Evolutionary conservation across 257 asterid genomes (phyloP), one percentile per base, ranked within the genome.

Genomic region (Gentiana macrophylla): DNA sequence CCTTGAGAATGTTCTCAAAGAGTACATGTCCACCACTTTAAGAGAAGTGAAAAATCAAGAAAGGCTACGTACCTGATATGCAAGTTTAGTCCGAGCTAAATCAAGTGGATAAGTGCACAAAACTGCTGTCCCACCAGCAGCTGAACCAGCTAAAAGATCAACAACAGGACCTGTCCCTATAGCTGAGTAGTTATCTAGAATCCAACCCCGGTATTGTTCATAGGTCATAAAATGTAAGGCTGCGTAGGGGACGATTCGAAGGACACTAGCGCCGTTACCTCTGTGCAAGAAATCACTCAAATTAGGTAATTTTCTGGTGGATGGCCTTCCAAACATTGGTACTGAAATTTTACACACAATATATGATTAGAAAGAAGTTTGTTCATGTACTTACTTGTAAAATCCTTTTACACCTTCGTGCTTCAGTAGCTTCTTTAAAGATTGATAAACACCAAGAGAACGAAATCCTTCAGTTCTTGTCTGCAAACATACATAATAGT

Each of bases 251-350:
- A 88, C 86, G 59, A 92, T 92, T 41, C 99, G 92, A 57, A 85
- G 81, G 48, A 92, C 95, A 60, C 97, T 88, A 52, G 99, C 99
- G 64, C 99, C 99, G 69, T 92, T 92, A 63, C 99, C 99, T 79
- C 97, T 92, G 67, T 92, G 67, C 52, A 60, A 67, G 37, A 44
- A 64, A 63, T 52, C 15, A n/a, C 1, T 32, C 3, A 24, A 62
- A 32, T 35, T 8, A 8, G 34, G 52, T 51, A 13, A 59, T 3
- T 12, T 53, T 46, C 50, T 12, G 32, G n/a, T 15, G 6, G 52
- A 33, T 10, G 10, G 6, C 46, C 46, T 5, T 4, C 45, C 46
- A 7, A 41, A 6, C 5, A 10, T 10, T 10, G 24, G 9, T 41
- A 41, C 2, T 7, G 9, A 41, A 10, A 4, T 41, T 41, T 41